phyloP scores from a whole-genome alignment of 2,329 filamentous ascomycete genomes.

The Neurospora sp. region DNA sequence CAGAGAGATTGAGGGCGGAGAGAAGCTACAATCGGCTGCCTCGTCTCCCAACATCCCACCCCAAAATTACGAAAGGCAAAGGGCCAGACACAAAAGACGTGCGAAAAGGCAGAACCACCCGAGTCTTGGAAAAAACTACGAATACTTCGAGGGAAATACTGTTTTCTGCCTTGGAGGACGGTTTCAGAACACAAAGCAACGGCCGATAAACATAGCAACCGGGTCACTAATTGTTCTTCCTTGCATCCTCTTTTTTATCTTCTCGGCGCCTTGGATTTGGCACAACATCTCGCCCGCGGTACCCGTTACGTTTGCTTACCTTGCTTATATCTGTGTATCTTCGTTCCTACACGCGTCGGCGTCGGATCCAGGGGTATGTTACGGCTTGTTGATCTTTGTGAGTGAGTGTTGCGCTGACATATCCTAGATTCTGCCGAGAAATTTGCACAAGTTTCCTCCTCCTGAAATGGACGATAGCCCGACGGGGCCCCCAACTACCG shows the following conservation, averaged over 20 bases:
- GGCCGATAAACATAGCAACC: conserved; percentile 82
- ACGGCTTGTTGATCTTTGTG: background rate
- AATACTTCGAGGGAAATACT: conserved; percentile 92
- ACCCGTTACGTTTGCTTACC: conserved; percentile 79
- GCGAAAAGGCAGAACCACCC: conserved; percentile 11
- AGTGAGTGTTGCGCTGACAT: conserved; percentile 13
- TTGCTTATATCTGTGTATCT: conserved; percentile 84
- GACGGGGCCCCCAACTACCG: conserved; percentile 76
- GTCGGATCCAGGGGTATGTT: conserved; percentile 79
- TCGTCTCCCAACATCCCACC: conserved; percentile 57
- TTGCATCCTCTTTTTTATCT: conserved; percentile 71
- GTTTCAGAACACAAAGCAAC: conserved; percentile 76
- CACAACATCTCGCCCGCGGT: conserved; percentile 76
- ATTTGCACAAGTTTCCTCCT: conserved; percentile 81
- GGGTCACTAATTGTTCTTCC: conserved; percentile 72
- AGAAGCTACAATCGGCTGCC: conserved; percentile 72
- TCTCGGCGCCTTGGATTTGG: conserved; percentile 80
- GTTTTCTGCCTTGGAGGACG: conserved; percentile 80
- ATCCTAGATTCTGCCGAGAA: conserved; percentile 74
- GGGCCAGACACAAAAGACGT: conserved; percentile 24
- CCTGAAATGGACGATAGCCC: conserved; percentile 68
- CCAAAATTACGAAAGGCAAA: conserved; percentile 16
- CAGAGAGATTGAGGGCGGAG: conserved; percentile 56
- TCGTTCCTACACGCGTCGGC: conserved; percentile 90
- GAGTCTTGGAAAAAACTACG: conserved; percentile 60